Evolutionary conservation across 257 asterid genomes (phyloP).

Genomic region (Ilex asprella): DNA sequence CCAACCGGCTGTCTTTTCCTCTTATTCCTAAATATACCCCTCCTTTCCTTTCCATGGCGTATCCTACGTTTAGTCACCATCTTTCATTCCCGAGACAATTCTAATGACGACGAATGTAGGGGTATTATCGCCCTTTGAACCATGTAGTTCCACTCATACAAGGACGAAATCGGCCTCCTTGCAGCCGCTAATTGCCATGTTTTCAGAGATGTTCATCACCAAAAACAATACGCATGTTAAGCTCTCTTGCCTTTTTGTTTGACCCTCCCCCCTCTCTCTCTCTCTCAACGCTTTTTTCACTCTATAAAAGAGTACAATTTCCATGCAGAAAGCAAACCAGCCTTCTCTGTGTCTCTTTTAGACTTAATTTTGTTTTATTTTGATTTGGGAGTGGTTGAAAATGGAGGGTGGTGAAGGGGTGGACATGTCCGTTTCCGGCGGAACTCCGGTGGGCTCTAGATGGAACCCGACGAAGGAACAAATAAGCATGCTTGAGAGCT

Average conservation of each 20-base stretch:
- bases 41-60: slow-evolving; percentile 11
- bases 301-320: slow-evolving; percentile 19
- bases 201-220: slow-evolving; percentile 80
- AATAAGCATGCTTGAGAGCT: slow-evolving; percentile 61
- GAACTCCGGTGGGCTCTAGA: slow-evolving; percentile 38
- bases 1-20: slow-evolving; percentile 51
- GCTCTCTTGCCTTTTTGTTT: slow-evolving; percentile 7
- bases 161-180: slow-evolving; percentile 1
- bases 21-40: slow-evolving; percentile 43
- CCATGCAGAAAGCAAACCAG: slow-evolving; percentile 21
- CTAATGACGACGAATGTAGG: slow-evolving; percentile 34
- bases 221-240: slow-evolving; percentile 87
- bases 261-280: slow-evolving; percentile 12
- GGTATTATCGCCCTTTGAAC: slow-evolving; percentile 43
- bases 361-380: not conserved
- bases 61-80: slow-evolving; percentile 9
- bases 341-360: not conserved
- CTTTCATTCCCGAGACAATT: slow-evolving; percentile 66
- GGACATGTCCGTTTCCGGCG: slow-evolving; percentile 17
- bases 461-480: slow-evolving; percentile 94
- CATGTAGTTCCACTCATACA: slow-evolving; percentile 24
- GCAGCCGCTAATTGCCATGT: slow-evolving; percentile 75
- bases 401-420: slow-evolving; percentile 36
- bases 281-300: slow-evolving; percentile 11
- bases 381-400: not conserved